A percentile compares a stretch with the other conserved stretches of the same genome.
Evolutionary conservation across 352 stramenopile genomes (phyloP).

Genomic region (Globisporangium irregulare): DNA sequence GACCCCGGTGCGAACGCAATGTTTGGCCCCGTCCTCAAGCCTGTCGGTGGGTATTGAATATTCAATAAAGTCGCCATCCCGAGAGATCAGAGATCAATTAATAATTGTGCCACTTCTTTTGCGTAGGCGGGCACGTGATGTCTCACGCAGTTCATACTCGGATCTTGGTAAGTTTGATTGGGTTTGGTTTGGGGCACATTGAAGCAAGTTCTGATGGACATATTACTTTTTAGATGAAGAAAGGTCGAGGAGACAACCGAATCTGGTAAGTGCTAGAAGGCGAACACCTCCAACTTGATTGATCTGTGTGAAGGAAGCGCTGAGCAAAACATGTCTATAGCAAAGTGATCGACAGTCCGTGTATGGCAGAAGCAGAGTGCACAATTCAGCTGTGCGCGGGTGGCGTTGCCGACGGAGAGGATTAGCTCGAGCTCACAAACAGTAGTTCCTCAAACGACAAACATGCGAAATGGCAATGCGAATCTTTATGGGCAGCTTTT

Average conservation of each 20-base stretch:
- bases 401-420: slow-evolving; percentile 60
- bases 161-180: slow-evolving; percentile 59
- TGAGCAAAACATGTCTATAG: slow-evolving; percentile 25
- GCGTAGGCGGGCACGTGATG: slow-evolving; percentile 89
- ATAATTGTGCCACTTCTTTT: neutral
- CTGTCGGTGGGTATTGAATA: slow-evolving; percentile 43
- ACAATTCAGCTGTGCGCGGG: slow-evolving; percentile 67
- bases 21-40: slow-evolving; percentile 84
- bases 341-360: slow-evolving; percentile 83
- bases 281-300: neutral
- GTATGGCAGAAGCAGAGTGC: slow-evolving; percentile 85
- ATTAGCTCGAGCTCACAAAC: slow-evolving; percentile 24
- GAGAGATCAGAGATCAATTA: too few relatives aligned
- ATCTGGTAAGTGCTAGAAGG: slow-evolving; percentile 53
- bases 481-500: slow-evolving; percentile 3
- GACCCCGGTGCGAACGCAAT: slow-evolving; percentile 82
- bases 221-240: slow-evolving; percentile 64
- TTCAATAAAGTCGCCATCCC: neutral
- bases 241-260: slow-evolving; percentile 89
- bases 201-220: neutral
- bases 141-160: slow-evolving; percentile 97
- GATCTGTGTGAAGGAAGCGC: neutral
- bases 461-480: neutral
- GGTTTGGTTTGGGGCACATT: slow-evolving; percentile 2
- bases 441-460: neutral